These are phyloP conservation scores for Lasiosphaeria miniovina DNA, from an alignment of 495 filamentous ascomycete genomes.

Conservation along the genomic window DNA sequence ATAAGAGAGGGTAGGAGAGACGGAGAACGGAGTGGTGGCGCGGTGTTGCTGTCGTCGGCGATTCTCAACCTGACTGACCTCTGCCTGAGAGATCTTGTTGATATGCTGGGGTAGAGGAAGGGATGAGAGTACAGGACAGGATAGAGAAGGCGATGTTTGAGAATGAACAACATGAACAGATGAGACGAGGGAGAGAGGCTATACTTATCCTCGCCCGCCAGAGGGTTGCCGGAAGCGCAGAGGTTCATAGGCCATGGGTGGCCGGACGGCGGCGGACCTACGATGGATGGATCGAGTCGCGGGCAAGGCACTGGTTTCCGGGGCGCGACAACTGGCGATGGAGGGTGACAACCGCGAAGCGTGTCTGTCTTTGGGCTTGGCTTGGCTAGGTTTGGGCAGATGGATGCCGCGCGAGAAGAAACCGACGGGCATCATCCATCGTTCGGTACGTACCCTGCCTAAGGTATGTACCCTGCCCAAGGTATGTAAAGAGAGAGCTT, in stretches of 20 bases:
- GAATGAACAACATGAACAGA: slow-evolving; percentile 27
- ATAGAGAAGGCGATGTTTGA: slow-evolving; percentile 28
- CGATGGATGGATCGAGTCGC: slow-evolving; percentile 29
- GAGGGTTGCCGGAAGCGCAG: slow-evolving; percentile 17
- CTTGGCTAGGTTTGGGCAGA: too few relatives aligned
- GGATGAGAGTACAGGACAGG: slow-evolving; percentile 10
- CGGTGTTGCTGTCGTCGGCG: background rate
- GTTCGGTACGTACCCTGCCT: background rate
- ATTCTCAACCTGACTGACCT: background rate
- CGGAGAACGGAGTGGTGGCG: background rate
- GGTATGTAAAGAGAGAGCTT: background rate
- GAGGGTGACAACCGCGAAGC: background rate
- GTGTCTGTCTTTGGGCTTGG: background rate
- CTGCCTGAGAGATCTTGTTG: background rate
- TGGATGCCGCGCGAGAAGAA: too few relatives aligned
- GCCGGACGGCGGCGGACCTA: slow-evolving; percentile 35
- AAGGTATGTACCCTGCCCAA: background rate
- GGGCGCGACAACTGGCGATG: slow-evolving; percentile 20
- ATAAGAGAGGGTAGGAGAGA: slow-evolving; percentile 21
- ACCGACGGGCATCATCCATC: too few relatives aligned
- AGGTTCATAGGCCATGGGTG: slow-evolving; percentile 34
- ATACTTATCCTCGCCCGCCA: slow-evolving; percentile 35
- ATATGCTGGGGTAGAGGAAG: slow-evolving; percentile 15
- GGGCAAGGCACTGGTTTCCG: slow-evolving; percentile 19
- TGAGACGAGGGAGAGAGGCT: slow-evolving; percentile 34